Base-by-base conservation (phyloP, 2,329 filamentous ascomycete genomes). In the Penicillium capsulatum region DNA sequence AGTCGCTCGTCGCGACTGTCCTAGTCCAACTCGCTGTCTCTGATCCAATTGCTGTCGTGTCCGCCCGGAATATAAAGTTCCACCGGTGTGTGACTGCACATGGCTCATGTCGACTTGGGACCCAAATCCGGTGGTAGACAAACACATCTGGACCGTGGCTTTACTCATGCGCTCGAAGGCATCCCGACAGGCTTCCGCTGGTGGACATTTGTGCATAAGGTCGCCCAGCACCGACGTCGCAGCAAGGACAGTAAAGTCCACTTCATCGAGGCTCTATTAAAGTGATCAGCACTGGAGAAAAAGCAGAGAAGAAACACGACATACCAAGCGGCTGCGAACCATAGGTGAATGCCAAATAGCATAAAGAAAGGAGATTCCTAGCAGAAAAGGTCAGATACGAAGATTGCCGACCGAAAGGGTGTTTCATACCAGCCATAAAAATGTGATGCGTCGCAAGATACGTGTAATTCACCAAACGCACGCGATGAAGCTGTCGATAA, bases 331-430 rank as follows among this genome's bases (percentile, higher is more conserved):
- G 61, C 84, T 89, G 55, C 91, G 80, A 34, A 97, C 91, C 38
- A 87, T 77, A 4, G 87, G 81, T 8, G 91, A 96, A 66, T 97
- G 91, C 91, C 91, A 97, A 42, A 97, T 92, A 14, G 92, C 90
- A 65, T 96, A 97, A 2, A 97, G 75, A 64, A 96, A 97, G 16
- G 91, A 94, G 43, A 97, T 83, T 34, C 79, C 78, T 80, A 53
- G 5, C 27, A 15, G 15, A 16, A 3, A 33, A 45, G 52, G 43
- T 47, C 36, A 48, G 40, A 36, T 31, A 36, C 10, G 13, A 26
- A 22, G 2, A 20, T 20, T n/a, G n/a, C 11, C 14, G 22, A 17
- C 16, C 30, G 17, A 10, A 29, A 16, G 10, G 59, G n/a, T 10
- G 13, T 3, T 19, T 17, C 71, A 58, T 83, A 67, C 90, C 91